Conservation (phyloP, 2,329 filamentous ascomycete genomes). For the Neopestalotiopsis clavispora region DNA sequence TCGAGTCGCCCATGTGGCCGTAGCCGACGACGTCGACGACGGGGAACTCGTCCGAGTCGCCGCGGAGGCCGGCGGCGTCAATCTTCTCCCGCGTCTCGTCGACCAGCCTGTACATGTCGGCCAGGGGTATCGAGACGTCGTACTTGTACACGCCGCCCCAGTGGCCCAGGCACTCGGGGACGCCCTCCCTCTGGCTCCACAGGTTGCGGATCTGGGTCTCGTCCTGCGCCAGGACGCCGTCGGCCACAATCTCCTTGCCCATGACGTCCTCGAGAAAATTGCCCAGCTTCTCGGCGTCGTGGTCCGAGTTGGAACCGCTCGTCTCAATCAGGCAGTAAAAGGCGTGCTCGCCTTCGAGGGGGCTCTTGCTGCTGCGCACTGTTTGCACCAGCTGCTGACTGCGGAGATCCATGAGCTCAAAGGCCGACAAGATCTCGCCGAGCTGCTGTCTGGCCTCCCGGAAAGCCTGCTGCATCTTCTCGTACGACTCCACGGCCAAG, state of each 20-base stretch:
- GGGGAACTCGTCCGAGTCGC: conserved; percentile 75
- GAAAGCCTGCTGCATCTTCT: conserved; percentile 86
- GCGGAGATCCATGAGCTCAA: conserved; percentile 92
- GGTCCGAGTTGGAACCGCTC: conserved; percentile 90
- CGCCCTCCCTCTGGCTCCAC: conserved; percentile 93
- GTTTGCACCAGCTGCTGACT: conserved; percentile 79
- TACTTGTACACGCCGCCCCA: conserved; percentile 98
- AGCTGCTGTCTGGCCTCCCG: conserved; percentile 87
- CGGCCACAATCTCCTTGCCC: conserved; percentile 81
- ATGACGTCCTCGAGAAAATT: conserved; percentile 91
- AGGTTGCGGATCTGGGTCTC: conserved; percentile 86
- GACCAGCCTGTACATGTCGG: conserved; percentile 86
- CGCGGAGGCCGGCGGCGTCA: conserved; percentile 74
- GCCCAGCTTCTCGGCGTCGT: conserved; percentile 91
- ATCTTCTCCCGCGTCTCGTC: conserved; percentile 81
- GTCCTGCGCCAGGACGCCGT: conserved; percentile 91
- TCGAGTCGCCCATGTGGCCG: conserved; percentile 97
- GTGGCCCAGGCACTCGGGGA: conserved; percentile 86
- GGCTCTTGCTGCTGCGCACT: conserved; percentile 77
- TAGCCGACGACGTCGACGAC: conserved; percentile 94
- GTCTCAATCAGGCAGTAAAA: conserved; percentile 99
- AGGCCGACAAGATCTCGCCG: conserved; percentile 94
- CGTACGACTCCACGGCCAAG: conserved; percentile 88
- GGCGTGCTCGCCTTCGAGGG: conserved; percentile 81
- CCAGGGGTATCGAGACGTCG: conserved; percentile 90